These are phyloP conservation scores for Inonotus hispidus DNA, from an alignment of 1,284 basidiomycete genomes.

Conservation along the genomic window DNA sequence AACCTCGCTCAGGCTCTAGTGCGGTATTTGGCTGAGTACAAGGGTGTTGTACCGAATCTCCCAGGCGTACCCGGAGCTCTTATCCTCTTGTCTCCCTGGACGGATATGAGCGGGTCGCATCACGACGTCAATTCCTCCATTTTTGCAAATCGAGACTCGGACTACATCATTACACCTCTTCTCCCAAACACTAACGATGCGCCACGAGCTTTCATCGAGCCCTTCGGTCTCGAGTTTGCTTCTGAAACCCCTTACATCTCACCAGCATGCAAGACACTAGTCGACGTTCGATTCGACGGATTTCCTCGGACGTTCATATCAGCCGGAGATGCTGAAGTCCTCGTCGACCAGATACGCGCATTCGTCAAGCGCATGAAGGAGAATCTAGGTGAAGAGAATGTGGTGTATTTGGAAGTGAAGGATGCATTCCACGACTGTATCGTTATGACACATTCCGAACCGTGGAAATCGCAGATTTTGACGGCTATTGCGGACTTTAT, in stretches of 20 bases:
- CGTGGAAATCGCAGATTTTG: conserved; percentile 3
- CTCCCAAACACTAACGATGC: conserved; percentile 18
- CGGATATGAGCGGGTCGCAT: conserved; percentile 42
- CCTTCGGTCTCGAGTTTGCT: conserved; percentile 36
- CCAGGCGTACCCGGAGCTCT: conserved; percentile 44
- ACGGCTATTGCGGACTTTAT: conserved; percentile 1
- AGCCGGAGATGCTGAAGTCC: conserved; percentile 47
- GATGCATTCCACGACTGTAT: conserved; percentile 25
- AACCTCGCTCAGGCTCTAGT: conserved; percentile 41
- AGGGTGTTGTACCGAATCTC: conserved; percentile 28
- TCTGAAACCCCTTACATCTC: conserved; percentile 49
- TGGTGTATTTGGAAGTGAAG: conserved; percentile 19
- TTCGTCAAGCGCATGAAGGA: conserved; percentile 37
- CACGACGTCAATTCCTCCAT: conserved; percentile 29
- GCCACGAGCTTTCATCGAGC: conserved; percentile 30
- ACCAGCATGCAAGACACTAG: conserved; percentile 41
- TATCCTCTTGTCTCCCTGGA: conserved; percentile 55
- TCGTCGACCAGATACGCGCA: conserved; percentile 44
- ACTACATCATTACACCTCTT: conserved; percentile 31
- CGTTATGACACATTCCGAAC: conserved; percentile 2
- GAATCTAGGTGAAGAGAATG: conserved; percentile 18
- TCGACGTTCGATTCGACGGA: conserved; percentile 37
- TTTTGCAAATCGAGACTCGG: conserved; percentile 30
- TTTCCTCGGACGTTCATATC: conserved; percentile 54
- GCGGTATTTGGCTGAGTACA: conserved; percentile 27